These are phyloP conservation scores for Aspergillus tanneri DNA, from an alignment of 2,329 filamentous ascomycete genomes.

Conservation along the genomic window DNA sequence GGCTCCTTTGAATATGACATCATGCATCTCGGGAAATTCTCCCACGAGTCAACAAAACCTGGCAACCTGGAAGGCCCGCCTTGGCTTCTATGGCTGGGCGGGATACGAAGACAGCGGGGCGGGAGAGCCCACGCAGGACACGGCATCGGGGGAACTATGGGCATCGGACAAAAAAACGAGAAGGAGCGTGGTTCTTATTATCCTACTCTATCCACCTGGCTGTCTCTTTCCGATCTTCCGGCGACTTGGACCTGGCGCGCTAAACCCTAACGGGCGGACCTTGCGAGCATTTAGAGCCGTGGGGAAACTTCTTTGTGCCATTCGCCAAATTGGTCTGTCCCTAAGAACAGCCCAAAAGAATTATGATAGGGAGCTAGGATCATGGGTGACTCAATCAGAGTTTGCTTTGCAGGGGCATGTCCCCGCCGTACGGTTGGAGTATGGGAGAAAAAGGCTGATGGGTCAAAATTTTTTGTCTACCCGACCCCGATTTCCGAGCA, in stretches of 20 bases:
- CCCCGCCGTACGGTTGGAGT: constrained; percentile 4
- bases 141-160: background rate
- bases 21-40: too few species aligned
- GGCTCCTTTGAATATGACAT: too few species aligned
- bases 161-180: background rate
- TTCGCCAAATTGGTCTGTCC: constrained; percentile 8
- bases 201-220: constrained; percentile 1
- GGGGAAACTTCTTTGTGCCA: constrained; percentile 1
- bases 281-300: constrained; percentile 24
- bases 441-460: too few species aligned
- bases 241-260: constrained; percentile 8
- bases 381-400: constrained; percentile 3
- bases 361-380: background rate
- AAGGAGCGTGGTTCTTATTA: background rate
- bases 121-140: background rate
- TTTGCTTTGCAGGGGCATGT: background rate
- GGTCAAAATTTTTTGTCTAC: background rate
- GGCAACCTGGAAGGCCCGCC: too few species aligned
- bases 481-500: constrained; percentile 5
- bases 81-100: background rate
- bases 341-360: constrained; percentile 2
- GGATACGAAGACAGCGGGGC: background rate
- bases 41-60: too few species aligned
- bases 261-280: constrained; percentile 28
- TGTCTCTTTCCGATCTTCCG: constrained; percentile 4